Conservation (phyloP, 106 monocot genomes). For the Dioscorea dumetorum region DNA sequence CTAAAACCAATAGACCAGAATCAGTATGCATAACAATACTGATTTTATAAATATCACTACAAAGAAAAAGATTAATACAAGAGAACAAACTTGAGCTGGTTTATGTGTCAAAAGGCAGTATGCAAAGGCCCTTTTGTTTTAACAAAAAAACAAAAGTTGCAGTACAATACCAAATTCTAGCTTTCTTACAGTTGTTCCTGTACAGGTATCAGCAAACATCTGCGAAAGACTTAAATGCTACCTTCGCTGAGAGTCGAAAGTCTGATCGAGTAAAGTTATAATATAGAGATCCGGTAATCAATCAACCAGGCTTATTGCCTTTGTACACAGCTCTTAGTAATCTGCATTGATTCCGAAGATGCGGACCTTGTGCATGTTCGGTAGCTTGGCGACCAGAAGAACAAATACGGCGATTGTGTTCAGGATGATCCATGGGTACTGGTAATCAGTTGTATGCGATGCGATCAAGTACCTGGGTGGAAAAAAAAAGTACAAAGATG, state of each 20-base stretch:
- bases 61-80: too few species aligned
- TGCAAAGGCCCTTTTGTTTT: too few species aligned
- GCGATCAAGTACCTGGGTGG: conserved; percentile 68
- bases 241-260: background rate
- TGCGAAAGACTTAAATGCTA: background rate
- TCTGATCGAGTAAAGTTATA: background rate
- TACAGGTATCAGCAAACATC: conserved; percentile 5
- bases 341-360: conserved; percentile 67
- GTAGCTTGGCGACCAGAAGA: conserved; percentile 65
- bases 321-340: background rate
- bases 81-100: too few species aligned
- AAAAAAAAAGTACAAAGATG: background rate
- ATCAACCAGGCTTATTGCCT: background rate
- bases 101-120: too few species aligned
- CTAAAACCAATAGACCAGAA: too few species aligned
- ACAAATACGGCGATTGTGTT: conserved; percentile 57
- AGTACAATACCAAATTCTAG: conserved; percentile 2
- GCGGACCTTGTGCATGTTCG: conserved; percentile 84
- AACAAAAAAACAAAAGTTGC: background rate
- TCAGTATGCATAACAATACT: too few species aligned
- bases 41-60: too few species aligned
- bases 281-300: conserved; percentile 4
- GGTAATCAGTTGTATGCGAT: conserved; percentile 76
- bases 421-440: conserved; percentile 59
- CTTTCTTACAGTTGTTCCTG: conserved; percentile 2